Evolutionary conservation across 1,139 yeast genomes (phyloP).

Genomic region (Yamadazyma blattariae): DNA sequence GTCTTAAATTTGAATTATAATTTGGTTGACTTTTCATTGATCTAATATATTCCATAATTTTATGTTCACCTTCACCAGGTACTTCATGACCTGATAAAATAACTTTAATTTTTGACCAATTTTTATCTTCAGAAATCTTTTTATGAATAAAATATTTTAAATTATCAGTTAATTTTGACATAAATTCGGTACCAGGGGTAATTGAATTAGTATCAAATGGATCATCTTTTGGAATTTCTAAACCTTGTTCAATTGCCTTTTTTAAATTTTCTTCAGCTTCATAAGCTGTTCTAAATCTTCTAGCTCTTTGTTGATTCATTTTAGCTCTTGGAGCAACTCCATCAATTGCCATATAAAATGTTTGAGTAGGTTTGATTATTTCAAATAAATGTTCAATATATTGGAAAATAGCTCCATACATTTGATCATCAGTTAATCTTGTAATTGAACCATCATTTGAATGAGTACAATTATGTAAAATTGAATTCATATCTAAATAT

Average conservation of each 20-base stretch:
- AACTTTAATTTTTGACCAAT: conserved; percentile 84
- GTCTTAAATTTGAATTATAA: conserved; percentile 84
- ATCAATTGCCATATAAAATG: conserved; percentile 96
- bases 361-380: conserved; percentile 80
- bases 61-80: conserved; percentile 99
- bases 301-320: conserved; percentile 98
- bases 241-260: conserved; percentile 63
- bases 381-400: conserved; percentile 93
- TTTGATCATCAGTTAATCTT: conserved; percentile 82
- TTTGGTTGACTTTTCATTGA: conserved; percentile 70
- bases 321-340: conserved; percentile 99
- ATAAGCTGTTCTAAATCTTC: conserved; percentile 92
- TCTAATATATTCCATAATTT: conserved; percentile 92
- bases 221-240: conserved; percentile 63
- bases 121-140: conserved; percentile 84
- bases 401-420: conserved; percentile 88
- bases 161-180: conserved; percentile 84
- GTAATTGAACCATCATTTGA: conserved; percentile 61
- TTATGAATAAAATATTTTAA: conserved; percentile 88
- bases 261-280: conserved; percentile 81
- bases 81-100: conserved; percentile 94
- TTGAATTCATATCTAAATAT: conserved; percentile 96
- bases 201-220: conserved; percentile 94
- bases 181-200: conserved; percentile 98
- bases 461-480: conserved; percentile 91